phyloP scores from a whole-genome alignment of 768 basidiomycete genomes.

The Suillus plorans region DNA sequence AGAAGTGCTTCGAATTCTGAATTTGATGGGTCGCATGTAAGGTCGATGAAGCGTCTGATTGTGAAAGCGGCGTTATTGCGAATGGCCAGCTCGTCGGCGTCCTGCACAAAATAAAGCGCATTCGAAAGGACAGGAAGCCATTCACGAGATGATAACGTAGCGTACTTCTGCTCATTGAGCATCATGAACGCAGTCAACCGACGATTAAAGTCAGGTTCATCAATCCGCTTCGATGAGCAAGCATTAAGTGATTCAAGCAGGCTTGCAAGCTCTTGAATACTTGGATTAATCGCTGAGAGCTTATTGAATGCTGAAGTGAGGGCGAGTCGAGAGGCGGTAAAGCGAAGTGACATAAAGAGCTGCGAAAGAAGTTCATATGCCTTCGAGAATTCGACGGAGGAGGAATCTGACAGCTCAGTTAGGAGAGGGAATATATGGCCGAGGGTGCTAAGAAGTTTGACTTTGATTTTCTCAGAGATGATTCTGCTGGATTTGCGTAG shows the following conservation, averaged over 20 bases:
- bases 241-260: conserved; percentile 77
- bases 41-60: conserved; percentile 69
- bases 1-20: conserved; percentile 56
- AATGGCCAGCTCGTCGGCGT: conserved; percentile 84
- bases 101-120: conserved; percentile 83
- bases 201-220: conserved; percentile 91
- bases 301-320: conserved; percentile 66
- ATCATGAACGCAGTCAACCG: conserved; percentile 73
- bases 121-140: conserved; percentile 89
- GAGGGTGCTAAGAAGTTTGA: conserved; percentile 73
- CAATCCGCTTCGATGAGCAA: conserved; percentile 76
- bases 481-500: conserved; percentile 73
- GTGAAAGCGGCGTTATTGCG: conserved; percentile 77
- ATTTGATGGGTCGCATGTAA: conserved; percentile 24
- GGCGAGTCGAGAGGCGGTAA: conserved; percentile 65
- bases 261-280: conserved; percentile 47
- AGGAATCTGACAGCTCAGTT: conserved; percentile 51
- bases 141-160: conserved; percentile 47
- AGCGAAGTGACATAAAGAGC: conserved; percentile 76
- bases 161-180: conserved; percentile 68
- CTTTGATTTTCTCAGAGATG: conserved; percentile 85
- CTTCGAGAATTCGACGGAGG: conserved; percentile 45
- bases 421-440: conserved; percentile 66
- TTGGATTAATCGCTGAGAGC: conserved; percentile 39
- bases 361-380: conserved; percentile 69